phyloP scores from a whole-genome alignment of 441 rosid genomes.

The California macrophylla region DNA sequence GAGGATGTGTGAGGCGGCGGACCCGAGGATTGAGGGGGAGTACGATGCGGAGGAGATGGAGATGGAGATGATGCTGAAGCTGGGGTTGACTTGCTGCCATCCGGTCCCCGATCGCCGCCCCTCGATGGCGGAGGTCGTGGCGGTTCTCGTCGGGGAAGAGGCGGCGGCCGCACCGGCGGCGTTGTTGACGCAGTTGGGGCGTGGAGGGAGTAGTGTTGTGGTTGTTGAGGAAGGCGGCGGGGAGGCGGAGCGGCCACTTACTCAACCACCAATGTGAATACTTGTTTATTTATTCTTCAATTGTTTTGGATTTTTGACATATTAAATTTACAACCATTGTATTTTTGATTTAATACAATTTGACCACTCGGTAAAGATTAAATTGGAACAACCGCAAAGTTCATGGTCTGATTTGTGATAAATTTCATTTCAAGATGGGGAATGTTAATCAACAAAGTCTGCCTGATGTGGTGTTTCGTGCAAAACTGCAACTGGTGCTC shows the following conservation, averaged over 20 bases:
- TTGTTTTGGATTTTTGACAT: not conserved
- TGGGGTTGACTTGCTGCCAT: conserved; percentile 60
- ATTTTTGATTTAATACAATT: too few relatives aligned
- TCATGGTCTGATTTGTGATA: too few relatives aligned
- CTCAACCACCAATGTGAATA: not conserved
- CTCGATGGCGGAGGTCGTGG: conserved; percentile 41
- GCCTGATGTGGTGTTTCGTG: too few relatives aligned
- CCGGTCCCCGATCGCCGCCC: conserved; percentile 44
- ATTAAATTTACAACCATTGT: too few relatives aligned
- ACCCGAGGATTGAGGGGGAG: conserved; percentile 28
- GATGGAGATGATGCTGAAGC: conserved; percentile 39
- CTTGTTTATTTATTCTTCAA: not conserved
- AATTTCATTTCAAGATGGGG: too few relatives aligned
- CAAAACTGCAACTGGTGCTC: too few relatives aligned
- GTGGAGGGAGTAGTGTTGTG: conserved; percentile 13
- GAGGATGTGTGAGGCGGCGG: conserved; percentile 33
- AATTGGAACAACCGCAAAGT: too few relatives aligned
- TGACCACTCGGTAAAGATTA: too few relatives aligned
- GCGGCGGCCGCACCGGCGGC: conserved; percentile 19
- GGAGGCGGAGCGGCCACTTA: not conserved
- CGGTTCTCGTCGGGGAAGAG: conserved; percentile 32
- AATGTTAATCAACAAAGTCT: too few relatives aligned
- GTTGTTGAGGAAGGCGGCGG: not conserved
- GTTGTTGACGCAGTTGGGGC: conserved; percentile 27
- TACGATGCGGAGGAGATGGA: conserved; percentile 36